phyloP scores from a whole-genome alignment of 2,329 filamentous ascomycete genomes.

The Bipolaris victoriae region DNA sequence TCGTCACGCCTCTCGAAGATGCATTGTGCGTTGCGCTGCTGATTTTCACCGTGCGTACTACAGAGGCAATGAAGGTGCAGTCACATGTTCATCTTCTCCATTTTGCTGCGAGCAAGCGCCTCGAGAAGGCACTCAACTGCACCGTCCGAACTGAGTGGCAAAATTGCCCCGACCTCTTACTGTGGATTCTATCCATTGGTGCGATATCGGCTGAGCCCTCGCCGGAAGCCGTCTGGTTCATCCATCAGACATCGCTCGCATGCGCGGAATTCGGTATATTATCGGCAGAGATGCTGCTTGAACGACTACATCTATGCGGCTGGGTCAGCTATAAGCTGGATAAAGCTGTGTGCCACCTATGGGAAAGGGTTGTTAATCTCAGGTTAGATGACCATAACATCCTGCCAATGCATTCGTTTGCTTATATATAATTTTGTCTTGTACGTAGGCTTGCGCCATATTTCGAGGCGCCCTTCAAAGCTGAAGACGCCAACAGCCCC shows the following conservation, averaged over 20 bases:
- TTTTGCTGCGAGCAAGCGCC: slow-evolving; percentile 39
- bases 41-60: slow-evolving; percentile 45
- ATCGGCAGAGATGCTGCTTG: slow-evolving; percentile 34
- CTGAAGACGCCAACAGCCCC: slow-evolving; percentile 26
- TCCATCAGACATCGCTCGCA: slow-evolving; percentile 41
- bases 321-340: slow-evolving; percentile 49
- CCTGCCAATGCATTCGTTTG: slow-evolving; percentile 33
- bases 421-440: slow-evolving; percentile 40
- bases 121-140: slow-evolving; percentile 45
- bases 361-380: slow-evolving; percentile 40
- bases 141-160: slow-evolving; percentile 42
- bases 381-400: slow-evolving; percentile 46
- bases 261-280: slow-evolving; percentile 41
- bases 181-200: slow-evolving; percentile 48
- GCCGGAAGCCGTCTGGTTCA: slow-evolving; percentile 40
- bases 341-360: slow-evolving; percentile 37
- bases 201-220: slow-evolving; percentile 45
- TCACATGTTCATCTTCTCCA: slow-evolving; percentile 39
- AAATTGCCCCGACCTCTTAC: slow-evolving; percentile 41
- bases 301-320: slow-evolving; percentile 42
- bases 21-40: slow-evolving; percentile 46
- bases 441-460: slow-evolving; percentile 40
- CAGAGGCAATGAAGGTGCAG: slow-evolving; percentile 39
- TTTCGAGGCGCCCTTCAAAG: slow-evolving; percentile 24
- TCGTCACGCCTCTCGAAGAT: slow-evolving; percentile 41